Conservation (phyloP, 164 flowering plant genomes). For the Cinnamomum micranthum region DNA sequence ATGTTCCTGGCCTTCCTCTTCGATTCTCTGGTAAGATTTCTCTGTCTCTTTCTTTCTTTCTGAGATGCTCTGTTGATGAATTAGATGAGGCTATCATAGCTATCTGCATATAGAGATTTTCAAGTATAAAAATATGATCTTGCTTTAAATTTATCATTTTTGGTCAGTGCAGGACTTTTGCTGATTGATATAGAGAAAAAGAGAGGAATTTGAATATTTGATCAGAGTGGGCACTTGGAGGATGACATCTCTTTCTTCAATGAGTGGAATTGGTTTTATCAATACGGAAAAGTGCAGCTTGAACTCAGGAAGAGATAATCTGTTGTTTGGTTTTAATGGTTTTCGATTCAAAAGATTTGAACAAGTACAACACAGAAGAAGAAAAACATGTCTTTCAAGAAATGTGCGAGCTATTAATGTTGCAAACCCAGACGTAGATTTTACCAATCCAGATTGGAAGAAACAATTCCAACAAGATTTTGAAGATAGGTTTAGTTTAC, state of each 20-base stretch:
- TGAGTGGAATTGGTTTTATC: slow-evolving; percentile 13
- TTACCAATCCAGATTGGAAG: slow-evolving; percentile 75
- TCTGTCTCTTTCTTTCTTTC: neutral
- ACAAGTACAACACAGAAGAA: neutral
- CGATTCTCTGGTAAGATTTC: too few relatives aligned
- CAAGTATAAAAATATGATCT: neutral
- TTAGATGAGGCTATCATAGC: neutral
- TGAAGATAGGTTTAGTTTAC: slow-evolving; percentile 59
- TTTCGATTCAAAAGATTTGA: slow-evolving; percentile 8
- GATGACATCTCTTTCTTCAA: slow-evolving; percentile 23
- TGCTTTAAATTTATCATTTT: neutral
- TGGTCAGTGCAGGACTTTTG: neutral
- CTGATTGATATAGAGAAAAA: neutral
- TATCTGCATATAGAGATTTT: neutral
- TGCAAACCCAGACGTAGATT: slow-evolving; percentile 37
- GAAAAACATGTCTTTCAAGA: slow-evolving; percentile 5
- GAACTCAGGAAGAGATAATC: slow-evolving; percentile 6
- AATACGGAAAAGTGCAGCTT: slow-evolving; percentile 9
- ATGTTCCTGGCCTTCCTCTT: too few relatives aligned
- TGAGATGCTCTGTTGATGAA: neutral
- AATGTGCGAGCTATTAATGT: slow-evolving; percentile 14
- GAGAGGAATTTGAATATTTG: neutral
- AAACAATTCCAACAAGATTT: slow-evolving; percentile 58
- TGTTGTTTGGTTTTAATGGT: slow-evolving; percentile 10
- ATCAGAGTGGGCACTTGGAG: neutral